Percentiles rank a stretch among this genome's conserved stretches.
Evolutionary conservation across 768 basidiomycete genomes (phyloP).

Genomic region (Coprinopsis strossmayeri): DNA sequence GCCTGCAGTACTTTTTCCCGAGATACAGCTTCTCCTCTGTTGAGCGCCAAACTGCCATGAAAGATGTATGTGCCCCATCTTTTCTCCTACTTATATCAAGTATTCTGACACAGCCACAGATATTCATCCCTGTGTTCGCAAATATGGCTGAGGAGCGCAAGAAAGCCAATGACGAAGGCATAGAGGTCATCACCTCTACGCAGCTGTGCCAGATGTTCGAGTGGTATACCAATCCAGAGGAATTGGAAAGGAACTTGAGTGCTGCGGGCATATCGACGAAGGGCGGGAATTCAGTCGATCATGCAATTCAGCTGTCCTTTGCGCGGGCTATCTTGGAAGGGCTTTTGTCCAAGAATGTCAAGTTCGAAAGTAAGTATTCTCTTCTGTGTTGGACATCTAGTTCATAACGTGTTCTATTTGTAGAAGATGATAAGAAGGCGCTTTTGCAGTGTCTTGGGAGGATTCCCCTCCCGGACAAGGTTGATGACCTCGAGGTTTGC

Average conservation of each 20-base stretch:
- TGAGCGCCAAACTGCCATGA: conserved; percentile 68
- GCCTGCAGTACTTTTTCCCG: conserved; percentile 80
- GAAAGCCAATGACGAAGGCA: conserved; percentile 55
- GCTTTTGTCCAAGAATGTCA: conserved; percentile 29
- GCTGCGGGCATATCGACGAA: conserved; percentile 24
- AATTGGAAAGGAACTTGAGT: too few species aligned
- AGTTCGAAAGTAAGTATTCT: conserved; percentile 19
- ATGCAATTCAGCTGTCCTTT: conserved; percentile 53
- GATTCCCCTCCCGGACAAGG: conserved; percentile 36
- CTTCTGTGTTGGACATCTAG: not conserved
- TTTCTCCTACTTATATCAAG: conserved; percentile 22
- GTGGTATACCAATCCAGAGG: conserved; percentile 52
- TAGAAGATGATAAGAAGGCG: conserved; percentile 64
- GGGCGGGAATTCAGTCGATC: conserved; percentile 39
- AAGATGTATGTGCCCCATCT: conserved; percentile 33
- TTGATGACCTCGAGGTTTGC: conserved; percentile 64
- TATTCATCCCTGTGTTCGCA: conserved; percentile 49
- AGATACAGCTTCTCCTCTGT: conserved; percentile 80
- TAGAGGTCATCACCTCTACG: conserved; percentile 56
- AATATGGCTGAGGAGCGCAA: conserved; percentile 40
- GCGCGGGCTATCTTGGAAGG: conserved; percentile 31
- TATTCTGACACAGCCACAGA: conserved; percentile 22
- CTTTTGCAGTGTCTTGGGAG: conserved; percentile 60
- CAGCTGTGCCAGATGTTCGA: conserved; percentile 68
- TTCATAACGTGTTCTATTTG: conserved; percentile 13